phyloP scores from a whole-genome alignment of 345 rosid species.

The Luvunga scandens region DNA sequence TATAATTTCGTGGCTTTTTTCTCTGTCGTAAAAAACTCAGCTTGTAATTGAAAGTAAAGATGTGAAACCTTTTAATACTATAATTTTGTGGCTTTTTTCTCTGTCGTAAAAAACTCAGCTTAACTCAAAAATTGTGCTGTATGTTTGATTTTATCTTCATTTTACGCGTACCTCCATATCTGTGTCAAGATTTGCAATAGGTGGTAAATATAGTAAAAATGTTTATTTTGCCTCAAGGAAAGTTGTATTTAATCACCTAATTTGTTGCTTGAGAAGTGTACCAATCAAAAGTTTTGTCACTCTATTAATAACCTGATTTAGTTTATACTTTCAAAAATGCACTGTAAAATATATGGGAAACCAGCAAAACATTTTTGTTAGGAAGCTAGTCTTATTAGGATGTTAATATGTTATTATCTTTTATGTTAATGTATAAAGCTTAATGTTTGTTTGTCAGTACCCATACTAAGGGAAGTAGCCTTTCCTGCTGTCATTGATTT shows the following conservation, averaged over 20 bases:
- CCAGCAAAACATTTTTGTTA: not conserved
- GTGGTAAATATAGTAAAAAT: not conserved
- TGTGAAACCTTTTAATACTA: not conserved
- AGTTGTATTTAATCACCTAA: not conserved
- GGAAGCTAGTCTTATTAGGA: not conserved
- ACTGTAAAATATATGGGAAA: not conserved
- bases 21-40: no score
- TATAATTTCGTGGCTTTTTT: not conserved
- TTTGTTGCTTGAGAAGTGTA: not conserved
- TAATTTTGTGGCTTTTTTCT: not conserved
- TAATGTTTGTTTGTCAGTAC: not conserved
- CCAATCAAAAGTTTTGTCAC: not conserved
- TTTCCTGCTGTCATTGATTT: not conserved
- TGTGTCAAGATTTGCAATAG: not conserved
- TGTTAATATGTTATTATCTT: not conserved
- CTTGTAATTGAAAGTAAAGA: not conserved
- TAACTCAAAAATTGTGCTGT: not conserved
- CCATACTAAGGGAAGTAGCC: not conserved
- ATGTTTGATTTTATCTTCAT: slow-evolving; percentile 1
- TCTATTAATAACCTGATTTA: not conserved
- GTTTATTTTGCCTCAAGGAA: not conserved
- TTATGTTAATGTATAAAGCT: not conserved
- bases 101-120: not conserved
- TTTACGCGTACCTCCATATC: not conserved
- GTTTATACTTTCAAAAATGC: not conserved